Conservation (phyloP, 371 early-diverging fungal genomes). For the Mucor sp. region DNA sequence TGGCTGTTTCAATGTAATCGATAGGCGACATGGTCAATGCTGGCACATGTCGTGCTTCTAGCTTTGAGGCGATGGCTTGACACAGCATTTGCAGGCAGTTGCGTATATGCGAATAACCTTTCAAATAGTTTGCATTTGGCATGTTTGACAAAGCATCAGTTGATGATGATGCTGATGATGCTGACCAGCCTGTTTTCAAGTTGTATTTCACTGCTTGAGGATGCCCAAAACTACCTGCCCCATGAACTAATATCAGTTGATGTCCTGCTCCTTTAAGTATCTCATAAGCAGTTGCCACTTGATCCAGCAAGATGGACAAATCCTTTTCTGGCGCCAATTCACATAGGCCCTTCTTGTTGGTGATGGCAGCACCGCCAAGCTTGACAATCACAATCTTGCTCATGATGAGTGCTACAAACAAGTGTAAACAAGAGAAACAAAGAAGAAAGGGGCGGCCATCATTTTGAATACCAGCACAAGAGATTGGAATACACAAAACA, state of each 20-base stretch:
- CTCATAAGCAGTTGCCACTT: slow-evolving; percentile 31
- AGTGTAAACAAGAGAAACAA: neutral
- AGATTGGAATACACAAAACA: neutral
- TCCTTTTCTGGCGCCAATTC: slow-evolving; percentile 21
- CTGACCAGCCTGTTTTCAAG: slow-evolving; percentile 44
- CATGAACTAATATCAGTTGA: slow-evolving; percentile 43
- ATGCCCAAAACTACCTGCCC: slow-evolving; percentile 56
- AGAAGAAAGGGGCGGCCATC: neutral
- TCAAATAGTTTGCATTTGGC: slow-evolving; percentile 11
- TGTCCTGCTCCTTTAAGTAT: slow-evolving; percentile 21
- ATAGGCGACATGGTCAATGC: slow-evolving; percentile 39
- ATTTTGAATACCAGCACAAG: neutral
- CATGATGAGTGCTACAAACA: neutral
- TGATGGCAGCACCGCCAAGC: slow-evolving; percentile 52
- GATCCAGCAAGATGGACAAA: slow-evolving; percentile 22
- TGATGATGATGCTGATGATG: neutral
- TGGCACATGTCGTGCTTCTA: slow-evolving; percentile 35
- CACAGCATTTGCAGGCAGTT: slow-evolving; percentile 31
- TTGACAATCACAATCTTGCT: slow-evolving; percentile 42
- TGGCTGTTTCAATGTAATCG: slow-evolving; percentile 35
- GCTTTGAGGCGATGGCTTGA: slow-evolving; percentile 15
- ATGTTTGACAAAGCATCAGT: neutral
- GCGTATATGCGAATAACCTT: slow-evolving; percentile 37
- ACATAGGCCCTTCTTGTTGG: slow-evolving; percentile 40
- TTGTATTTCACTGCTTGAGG: slow-evolving; percentile 44